Conservation (phyloP, 805 yeast genomes). For the Candida rishiriensis region DNA sequence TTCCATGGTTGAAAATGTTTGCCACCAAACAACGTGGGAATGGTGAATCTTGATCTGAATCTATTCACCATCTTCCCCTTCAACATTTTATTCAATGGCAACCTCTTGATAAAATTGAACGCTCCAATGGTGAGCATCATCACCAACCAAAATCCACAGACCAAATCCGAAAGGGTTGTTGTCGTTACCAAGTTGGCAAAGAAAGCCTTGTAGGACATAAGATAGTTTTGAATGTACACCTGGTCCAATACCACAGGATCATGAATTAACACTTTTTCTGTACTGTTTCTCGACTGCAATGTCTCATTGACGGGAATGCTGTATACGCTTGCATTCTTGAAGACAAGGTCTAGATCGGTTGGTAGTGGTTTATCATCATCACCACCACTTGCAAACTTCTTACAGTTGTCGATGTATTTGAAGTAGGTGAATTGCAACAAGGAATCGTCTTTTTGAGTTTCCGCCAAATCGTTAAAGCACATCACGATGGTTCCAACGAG, state of each 20-base stretch:
- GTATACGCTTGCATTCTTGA: constrained; percentile 12
- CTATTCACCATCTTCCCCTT: constrained; percentile 6
- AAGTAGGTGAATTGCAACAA: constrained; percentile 7
- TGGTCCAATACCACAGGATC: constrained; percentile 14
- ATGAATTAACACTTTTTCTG: constrained; percentile 1
- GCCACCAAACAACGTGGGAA: constrained; percentile 17
- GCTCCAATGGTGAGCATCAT: constrained; percentile 11
- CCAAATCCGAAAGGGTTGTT: constrained; percentile 8
- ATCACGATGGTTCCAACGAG: constrained; percentile 19
- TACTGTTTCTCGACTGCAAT: no score
- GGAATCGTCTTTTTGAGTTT: neutral
- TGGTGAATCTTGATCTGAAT: constrained; percentile 15
- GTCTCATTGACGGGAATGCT: neutral
- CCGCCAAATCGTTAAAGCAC: constrained; percentile 18
- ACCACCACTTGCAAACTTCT: constrained; percentile 4
- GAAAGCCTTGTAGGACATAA: constrained; percentile 16
- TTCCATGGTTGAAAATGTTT: constrained; percentile 23
- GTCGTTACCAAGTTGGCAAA: constrained; percentile 17
- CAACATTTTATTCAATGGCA: constrained; percentile 6
- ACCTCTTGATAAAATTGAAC: constrained; percentile 13
- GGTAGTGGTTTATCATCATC: constrained; percentile 2
- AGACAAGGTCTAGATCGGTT: neutral
- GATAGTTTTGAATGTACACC: constrained; percentile 3
- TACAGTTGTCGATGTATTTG: constrained; percentile 10
- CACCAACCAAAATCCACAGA: constrained; percentile 22